Conservation (phyloP, 2,329 filamentous ascomycete species). For the Diaporthe citriasiana region DNA sequence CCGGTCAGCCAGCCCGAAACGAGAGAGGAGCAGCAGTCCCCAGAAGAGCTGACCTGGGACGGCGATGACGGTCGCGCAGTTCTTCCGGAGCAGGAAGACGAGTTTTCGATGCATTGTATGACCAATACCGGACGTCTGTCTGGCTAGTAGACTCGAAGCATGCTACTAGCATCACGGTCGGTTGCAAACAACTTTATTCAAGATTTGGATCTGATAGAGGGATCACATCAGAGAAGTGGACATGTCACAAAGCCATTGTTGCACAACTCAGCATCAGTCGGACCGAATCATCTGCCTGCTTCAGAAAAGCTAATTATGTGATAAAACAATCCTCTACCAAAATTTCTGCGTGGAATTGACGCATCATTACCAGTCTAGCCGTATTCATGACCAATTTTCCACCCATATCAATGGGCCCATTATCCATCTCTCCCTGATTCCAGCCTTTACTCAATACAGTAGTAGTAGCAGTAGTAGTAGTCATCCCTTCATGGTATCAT, state of each 20-base stretch:
- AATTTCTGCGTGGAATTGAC: neutral
- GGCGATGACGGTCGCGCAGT: neutral
- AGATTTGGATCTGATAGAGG: neutral
- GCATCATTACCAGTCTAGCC: conserved; percentile 19
- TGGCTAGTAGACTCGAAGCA: neutral
- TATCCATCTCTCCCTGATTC: neutral
- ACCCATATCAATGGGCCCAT: neutral
- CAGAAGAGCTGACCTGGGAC: neutral
- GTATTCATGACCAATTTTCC: conserved; percentile 8
- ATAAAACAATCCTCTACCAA: conserved; percentile 8
- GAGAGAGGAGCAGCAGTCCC: conserved; percentile 17
- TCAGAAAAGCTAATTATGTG: neutral
- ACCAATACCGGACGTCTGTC: neutral
- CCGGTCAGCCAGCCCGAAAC: conserved; percentile 7
- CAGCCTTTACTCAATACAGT: neutral
- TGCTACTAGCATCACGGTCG: neutral
- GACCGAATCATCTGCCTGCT: neutral
- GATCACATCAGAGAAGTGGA: neutral
- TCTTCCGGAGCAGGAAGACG: neutral
- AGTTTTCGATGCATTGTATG: neutral
- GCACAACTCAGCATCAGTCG: neutral
- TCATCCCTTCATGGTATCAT: conserved; percentile 35
- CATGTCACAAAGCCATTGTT: neutral
- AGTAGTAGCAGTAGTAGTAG: neutral
- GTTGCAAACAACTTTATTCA: neutral